Percentiles rank a stretch among this genome's conserved stretches.
Conservation (phyloP, 192 early-diverging fungal genomes). For the Coemansia aciculifera region DNA sequence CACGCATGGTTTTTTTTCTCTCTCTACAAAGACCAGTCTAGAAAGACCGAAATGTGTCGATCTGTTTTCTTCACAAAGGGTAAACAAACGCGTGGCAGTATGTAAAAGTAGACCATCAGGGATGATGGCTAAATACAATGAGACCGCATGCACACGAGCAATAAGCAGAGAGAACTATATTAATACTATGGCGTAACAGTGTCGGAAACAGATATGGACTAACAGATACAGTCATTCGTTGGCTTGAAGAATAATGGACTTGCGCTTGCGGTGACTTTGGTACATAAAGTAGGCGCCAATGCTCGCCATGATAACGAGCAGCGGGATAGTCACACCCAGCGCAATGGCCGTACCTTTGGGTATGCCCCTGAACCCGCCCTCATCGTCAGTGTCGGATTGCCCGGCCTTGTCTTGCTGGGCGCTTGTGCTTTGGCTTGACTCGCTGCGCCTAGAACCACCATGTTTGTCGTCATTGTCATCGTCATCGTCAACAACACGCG, state of each 20-base stretch:
- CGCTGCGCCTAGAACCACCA: neutral
- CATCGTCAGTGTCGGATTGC: neutral
- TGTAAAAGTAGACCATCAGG: neutral
- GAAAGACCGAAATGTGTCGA: neutral
- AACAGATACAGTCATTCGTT: neutral
- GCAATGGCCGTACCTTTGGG: constrained; percentile 22
- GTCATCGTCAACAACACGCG: neutral
- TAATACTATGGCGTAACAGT: neutral
- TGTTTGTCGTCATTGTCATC: neutral
- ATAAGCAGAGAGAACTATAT: neutral
- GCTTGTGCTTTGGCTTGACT: neutral
- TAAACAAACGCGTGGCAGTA: neutral
- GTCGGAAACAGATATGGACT: neutral
- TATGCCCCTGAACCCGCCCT: neutral
- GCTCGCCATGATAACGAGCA: constrained; percentile 15
- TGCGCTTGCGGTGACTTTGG: constrained; percentile 9
- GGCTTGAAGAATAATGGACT: neutral
- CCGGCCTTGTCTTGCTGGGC: neutral
- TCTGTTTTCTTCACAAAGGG: neutral
- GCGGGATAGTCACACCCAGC: constrained; percentile 20
- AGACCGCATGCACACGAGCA: neutral
- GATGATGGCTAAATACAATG: neutral
- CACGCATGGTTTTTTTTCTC: neutral
- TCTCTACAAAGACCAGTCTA: neutral
- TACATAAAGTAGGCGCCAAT: constrained; percentile 16